phyloP scores from a whole-genome alignment of 1,284 basidiomycete genomes.

The Clitocybe nebularis region DNA sequence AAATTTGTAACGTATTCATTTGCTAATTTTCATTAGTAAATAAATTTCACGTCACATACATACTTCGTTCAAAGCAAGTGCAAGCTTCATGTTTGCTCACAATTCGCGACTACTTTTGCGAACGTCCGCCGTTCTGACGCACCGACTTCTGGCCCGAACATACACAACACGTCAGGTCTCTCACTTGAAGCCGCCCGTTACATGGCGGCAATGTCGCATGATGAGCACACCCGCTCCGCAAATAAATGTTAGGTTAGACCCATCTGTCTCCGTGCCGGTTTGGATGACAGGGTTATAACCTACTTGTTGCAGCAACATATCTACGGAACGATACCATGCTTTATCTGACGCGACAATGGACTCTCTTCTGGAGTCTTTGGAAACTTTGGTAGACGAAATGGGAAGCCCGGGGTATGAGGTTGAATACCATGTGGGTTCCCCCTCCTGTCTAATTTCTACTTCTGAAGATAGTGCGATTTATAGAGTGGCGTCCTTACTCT shows the following conservation, averaged over 20 bases:
- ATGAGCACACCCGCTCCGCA: slow-evolving; percentile 47
- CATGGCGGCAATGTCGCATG: slow-evolving; percentile 26
- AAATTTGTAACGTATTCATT: too few species aligned
- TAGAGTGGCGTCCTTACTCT: slow-evolving; percentile 86
- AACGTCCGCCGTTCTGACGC: too few species aligned
- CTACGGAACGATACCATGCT: slow-evolving; percentile 69
- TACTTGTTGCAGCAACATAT: slow-evolving; percentile 43
- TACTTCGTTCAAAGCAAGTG: too few species aligned
- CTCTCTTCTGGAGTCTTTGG: slow-evolving; percentile 73
- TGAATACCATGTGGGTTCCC: slow-evolving; percentile 76
- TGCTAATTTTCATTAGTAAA: too few species aligned
- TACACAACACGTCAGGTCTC: too few species aligned
- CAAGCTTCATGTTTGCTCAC: too few species aligned
- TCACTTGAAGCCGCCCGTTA: too few species aligned
- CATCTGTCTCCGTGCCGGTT: too few species aligned
- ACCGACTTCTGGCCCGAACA: too few species aligned
- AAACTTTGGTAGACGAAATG: slow-evolving; percentile 67
- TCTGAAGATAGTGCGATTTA: slow-evolving; percentile 7
- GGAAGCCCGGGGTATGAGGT: slow-evolving; percentile 72
- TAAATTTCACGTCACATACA: too few species aligned
- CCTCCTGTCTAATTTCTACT: slow-evolving; percentile 7
- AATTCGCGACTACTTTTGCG: too few species aligned
- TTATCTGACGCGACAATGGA: slow-evolving; percentile 86
- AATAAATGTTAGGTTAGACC: slow-evolving; percentile 41
- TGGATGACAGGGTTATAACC: neutral